Conservation (phyloP, 1,139 yeast species). For the Kluyveromyces marxianus region DNA sequence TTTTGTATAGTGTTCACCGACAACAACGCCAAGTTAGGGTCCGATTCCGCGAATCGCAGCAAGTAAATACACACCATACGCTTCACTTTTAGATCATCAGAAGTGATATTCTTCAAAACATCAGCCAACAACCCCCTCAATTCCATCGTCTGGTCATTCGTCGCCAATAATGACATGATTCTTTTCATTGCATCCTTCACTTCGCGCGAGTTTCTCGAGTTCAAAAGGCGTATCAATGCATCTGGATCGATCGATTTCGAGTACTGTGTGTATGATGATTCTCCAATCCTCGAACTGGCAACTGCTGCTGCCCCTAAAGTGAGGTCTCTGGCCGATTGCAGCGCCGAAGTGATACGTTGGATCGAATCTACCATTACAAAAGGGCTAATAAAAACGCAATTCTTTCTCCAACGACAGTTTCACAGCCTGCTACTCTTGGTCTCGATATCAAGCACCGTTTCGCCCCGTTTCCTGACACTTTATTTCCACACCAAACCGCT, state of each 20-base stretch:
- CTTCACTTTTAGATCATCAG: constrained; percentile 59
- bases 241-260: constrained; percentile 44
- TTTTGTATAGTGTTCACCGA: constrained; percentile 91
- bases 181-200: constrained; percentile 69
- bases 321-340: constrained; percentile 75
- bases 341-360: constrained; percentile 45
- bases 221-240: constrained; percentile 60
- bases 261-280: constrained; percentile 36
- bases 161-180: constrained; percentile 57
- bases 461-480: too few species aligned
- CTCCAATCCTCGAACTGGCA: constrained; percentile 60
- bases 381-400: too few species aligned
- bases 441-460: too few species aligned
- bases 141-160: constrained; percentile 48
- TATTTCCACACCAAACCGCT: too few species aligned
- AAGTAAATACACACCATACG: constrained; percentile 75
- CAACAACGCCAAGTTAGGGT: constrained; percentile 81
- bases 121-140: constrained; percentile 53
- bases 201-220: constrained; percentile 66
- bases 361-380: constrained; percentile 45
- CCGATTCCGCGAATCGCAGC: constrained; percentile 69
- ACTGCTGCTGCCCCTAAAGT: constrained; percentile 78
- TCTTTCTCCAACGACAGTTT: too few species aligned
- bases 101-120: constrained; percentile 81
- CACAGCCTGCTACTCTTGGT: too few species aligned